These are phyloP conservation scores for Lactifluus hygrophoroides DNA, from an alignment of 768 basidiomycete species.

Conservation along the genomic window DNA sequence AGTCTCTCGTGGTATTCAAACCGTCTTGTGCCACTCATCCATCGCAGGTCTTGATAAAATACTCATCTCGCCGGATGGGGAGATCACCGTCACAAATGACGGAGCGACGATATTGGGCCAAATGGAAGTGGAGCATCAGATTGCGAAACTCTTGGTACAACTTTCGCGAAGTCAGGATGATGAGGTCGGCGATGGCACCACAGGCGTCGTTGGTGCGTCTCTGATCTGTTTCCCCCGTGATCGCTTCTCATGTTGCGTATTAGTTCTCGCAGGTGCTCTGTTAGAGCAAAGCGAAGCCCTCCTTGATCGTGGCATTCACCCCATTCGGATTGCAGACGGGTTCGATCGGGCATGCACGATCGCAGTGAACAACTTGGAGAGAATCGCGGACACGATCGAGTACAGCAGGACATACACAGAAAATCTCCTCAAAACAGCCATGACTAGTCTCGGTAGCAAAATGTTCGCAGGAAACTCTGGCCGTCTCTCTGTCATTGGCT, in stretches of 20 bases:
- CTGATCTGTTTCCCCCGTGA: not conserved
- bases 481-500: not conserved
- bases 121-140: constrained; percentile 99
- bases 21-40: not conserved
- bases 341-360: constrained; percentile 92
- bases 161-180: constrained; percentile 98
- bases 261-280: constrained; percentile 92
- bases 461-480: constrained; percentile 53
- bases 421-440: constrained; percentile 89
- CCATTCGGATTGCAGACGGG: constrained; percentile 97
- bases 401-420: constrained; percentile 75
- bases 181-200: constrained; percentile 98
- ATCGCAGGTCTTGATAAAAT: constrained; percentile 84
- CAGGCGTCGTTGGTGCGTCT: constrained; percentile 91
- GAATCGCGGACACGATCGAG: constrained; percentile 82
- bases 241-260: not conserved
- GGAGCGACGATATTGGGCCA: constrained; percentile 97
- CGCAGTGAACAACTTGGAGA: constrained; percentile 84
- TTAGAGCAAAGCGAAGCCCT: constrained; percentile 90
- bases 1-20: constrained; percentile 15
- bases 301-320: constrained; percentile 99
- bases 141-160: constrained; percentile 95
- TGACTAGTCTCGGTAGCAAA: constrained; percentile 95
- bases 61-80: constrained; percentile 91
- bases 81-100: constrained; percentile 99